Base-by-base conservation (phyloP, 805 yeast genomes). In the Kodamaea kaohsiungensis region DNA sequence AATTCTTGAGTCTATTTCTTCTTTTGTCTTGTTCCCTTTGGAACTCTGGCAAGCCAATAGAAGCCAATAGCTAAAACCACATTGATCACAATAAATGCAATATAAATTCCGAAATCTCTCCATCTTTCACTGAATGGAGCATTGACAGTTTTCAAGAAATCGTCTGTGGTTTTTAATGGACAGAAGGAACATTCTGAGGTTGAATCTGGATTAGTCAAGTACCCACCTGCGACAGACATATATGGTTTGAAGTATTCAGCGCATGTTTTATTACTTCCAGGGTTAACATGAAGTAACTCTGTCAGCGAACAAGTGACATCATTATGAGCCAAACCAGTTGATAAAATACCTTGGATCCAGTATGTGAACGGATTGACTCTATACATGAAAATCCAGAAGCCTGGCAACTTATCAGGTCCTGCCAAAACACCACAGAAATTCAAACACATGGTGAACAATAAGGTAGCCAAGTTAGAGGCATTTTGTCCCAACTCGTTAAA, bases 351-450 rank as follows among this genome's bases (percentile, higher is more conserved):
- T 58, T 82, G 84, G 55, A 89, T 73, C 66, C 86, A 82, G 65
- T 89, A 89, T 1, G 93, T 87, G 69, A 80, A 80, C 8, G 88
- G 96, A 22, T 89, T 85, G 17, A 77, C 78, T 60, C 87, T 81
- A 81, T 88, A 86, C 91, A 89, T 87, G 67, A 87, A 89, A 47
- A 81, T 84, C 96, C 96, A 89, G 75, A 89, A 89, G 1, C 89
- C 85, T 10, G 96, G 95, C 85, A 88, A 80, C 51, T 76, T 73
- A 16, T 74, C 65, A 45, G 84, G 80, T 19, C 82, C 73, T 13
- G 81, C 84, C 72, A 89, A 73, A 45, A 87, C 89, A 78, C 96
- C 96, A 78, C 91, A 87, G 82, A 88, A 87, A 52, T 81, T 80
- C 71, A 89, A 72, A 40, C 83, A 75, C 77, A 86, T 70, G 1